Evolutionary conservation across 2,329 filamentous ascomycete genomes (phyloP).

Genomic region (Sporothrix pseudoabietina): DNA sequence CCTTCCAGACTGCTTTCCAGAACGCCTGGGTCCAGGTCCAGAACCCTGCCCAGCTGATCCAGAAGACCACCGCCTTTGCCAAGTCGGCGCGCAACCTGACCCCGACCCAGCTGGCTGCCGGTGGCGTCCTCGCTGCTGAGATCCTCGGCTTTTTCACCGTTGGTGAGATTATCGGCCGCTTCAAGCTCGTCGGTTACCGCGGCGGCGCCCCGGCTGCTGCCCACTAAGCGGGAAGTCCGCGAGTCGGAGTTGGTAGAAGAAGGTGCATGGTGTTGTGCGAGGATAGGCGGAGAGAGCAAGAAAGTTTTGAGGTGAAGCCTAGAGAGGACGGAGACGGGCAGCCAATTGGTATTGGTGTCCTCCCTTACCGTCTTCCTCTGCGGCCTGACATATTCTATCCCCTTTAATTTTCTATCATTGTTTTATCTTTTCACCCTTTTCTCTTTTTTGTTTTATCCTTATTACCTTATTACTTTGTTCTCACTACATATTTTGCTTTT

Average conservation of each 20-base stretch:
- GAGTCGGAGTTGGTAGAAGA: not conserved
- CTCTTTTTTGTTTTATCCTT: not conserved
- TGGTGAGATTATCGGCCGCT: slow-evolving; percentile 92
- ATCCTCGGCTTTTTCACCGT: slow-evolving; percentile 96
- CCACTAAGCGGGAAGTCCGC: slow-evolving; percentile 49
- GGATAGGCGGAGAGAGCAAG: slow-evolving; percentile 7
- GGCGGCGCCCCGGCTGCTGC: slow-evolving; percentile 62
- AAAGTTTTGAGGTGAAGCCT: slow-evolving; percentile 7
- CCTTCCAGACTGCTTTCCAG: slow-evolving; percentile 86
- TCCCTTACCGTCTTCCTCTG: not conserved
- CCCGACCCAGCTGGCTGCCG: slow-evolving; percentile 68
- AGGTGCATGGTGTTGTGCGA: not conserved
- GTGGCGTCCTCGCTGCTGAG: slow-evolving; percentile 80
- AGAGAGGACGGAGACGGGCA: not conserved
- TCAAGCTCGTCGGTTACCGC: slow-evolving; percentile 93
- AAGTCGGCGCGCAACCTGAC: slow-evolving; percentile 67
- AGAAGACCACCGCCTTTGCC: slow-evolving; percentile 45
- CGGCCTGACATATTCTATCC: slow-evolving; percentile 14
- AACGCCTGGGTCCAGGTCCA: slow-evolving; percentile 69
- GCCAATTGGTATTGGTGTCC: not conserved
- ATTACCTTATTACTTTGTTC: not conserved
- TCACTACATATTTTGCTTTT: not conserved
- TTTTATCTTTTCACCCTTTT: slow-evolving; percentile 19
- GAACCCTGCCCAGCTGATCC: slow-evolving; percentile 65
- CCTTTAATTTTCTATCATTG: slow-evolving; percentile 25